These are phyloP conservation scores for Agroathelia rolfsii DNA, from an alignment of 1,284 basidiomycete genomes.

Conservation along the genomic window DNA sequence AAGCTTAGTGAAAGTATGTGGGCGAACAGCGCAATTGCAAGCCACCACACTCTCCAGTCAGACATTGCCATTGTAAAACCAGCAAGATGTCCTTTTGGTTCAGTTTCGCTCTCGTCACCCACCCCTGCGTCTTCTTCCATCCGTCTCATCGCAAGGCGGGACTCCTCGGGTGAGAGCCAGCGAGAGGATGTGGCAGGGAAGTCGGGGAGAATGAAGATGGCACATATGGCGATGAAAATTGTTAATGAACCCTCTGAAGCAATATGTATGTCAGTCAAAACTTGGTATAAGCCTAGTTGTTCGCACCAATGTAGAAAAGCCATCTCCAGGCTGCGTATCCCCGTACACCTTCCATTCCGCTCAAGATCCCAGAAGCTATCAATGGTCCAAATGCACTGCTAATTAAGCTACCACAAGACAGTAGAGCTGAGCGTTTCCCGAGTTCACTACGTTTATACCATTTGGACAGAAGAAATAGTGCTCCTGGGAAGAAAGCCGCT, in stretches of 20 bases:
- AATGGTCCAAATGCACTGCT: conserved; percentile 79
- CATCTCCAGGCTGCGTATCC: conserved; percentile 72
- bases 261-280: no score
- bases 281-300: no score
- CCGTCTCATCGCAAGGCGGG: conserved; percentile 55
- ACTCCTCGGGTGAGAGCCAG: conserved; percentile 57
- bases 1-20: conserved; percentile 50
- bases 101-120: conserved; percentile 30
- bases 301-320: no score
- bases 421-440: conserved; percentile 61
- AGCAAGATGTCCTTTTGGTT: conserved; percentile 23
- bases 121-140: conserved; percentile 64
- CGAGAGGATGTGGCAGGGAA: conserved; percentile 49
- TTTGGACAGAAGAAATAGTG: conserved; percentile 34
- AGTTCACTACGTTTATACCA: conserved; percentile 65
- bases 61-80: conserved; percentile 51
- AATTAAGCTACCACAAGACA: conserved; percentile 66
- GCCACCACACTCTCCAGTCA: conserved; percentile 70
- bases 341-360: conserved; percentile 57
- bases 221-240: conserved; percentile 46
- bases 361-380: conserved; percentile 67
- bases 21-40: conserved; percentile 40
- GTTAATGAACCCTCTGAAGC: conserved; percentile 63
- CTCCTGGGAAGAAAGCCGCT: conserved; percentile 70
- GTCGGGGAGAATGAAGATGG: conserved; percentile 69